Evolutionary conservation across 2,329 filamentous ascomycete species (phyloP), one percentile per base, ranked within the genome.

Genomic region (Calonectria naviculata): DNA sequence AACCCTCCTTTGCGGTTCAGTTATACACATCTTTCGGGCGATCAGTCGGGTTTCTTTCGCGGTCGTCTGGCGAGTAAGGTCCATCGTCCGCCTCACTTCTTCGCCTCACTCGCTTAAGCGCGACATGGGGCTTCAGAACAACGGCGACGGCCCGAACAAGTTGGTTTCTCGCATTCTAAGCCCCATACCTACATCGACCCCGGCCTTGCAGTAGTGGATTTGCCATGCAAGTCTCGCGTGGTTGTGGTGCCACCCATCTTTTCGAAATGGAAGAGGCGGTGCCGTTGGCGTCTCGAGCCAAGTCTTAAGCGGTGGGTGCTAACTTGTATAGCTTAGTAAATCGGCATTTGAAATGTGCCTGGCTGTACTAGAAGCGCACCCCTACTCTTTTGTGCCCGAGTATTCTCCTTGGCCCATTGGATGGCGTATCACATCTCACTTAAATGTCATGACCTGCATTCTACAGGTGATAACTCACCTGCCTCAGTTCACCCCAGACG

Each of bases 21-120:
- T 34, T 29, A n/a, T 19, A 26, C 8, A 1, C 24, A 4, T 24
- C 29, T 24, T 41, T 31, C 21, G 21, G 17, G 44, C n/a, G 38
- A 41, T 5, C 6, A 58, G 31, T 28, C 24, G 21, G 19, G 15
- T 41, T 28, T 19, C 31, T 46, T 6, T 15, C 1, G 19, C 2
- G 9, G 10, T 58, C 19, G 28, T 24, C n/a, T n/a, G n/a, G n/a
- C n/a, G n/a, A 34, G 56, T 29, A 10, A 36, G 28, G 8, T 13
- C 15, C 8, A 15, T 17, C 56, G 65, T 24, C 24, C 61, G 67
- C 67, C 49, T 69, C 60, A 68, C 67, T 69, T 68, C 21, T 21
- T 21, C 38, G 46, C 38, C 67, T 54, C 29, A 31, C 49, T 49
- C 24, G 61, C 29, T 31, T 34, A 38, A 41, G 4, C 29, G 13